A percentile compares a stretch with the other conserved stretches of the same genome.
These are phyloP conservation scores for Grifola frondosa DNA, from an alignment of 1,284 basidiomycete genomes.

Conservation along the genomic window DNA sequence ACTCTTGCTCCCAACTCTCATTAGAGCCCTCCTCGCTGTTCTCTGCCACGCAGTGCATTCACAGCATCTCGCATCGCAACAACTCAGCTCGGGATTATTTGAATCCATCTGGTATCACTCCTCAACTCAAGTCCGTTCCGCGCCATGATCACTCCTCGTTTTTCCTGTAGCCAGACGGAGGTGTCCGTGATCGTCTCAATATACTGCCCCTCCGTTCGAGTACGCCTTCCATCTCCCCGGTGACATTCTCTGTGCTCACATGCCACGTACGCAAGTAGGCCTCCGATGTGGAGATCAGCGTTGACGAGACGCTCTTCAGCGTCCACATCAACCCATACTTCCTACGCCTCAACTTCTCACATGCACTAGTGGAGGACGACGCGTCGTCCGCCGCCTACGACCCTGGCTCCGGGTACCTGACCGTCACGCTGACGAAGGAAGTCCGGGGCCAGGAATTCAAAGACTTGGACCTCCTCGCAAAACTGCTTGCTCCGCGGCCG, in stretches of 20 bases:
- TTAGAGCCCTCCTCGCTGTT: too few relatives aligned
- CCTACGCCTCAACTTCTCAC: conserved; percentile 71
- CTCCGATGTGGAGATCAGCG: conserved; percentile 73
- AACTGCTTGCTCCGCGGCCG: conserved; percentile 66
- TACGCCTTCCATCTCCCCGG: conserved; percentile 38
- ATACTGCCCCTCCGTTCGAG: conserved; percentile 77
- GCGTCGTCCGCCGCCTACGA: conserved; percentile 70
- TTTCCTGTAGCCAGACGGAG: conserved; percentile 71
- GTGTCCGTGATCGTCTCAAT: conserved; percentile 57
- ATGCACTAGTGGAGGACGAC: conserved; percentile 66
- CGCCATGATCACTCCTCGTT: conserved; percentile 77
- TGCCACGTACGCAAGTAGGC: conserved; percentile 49
- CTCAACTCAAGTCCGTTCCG: conserved; percentile 8
- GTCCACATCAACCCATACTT: conserved; percentile 81
- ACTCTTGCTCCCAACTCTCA: too few relatives aligned
- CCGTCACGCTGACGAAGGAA: conserved; percentile 68
- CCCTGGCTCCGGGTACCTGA: conserved; percentile 68
- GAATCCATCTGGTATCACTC: conserved; percentile 12
- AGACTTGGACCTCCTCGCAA: conserved; percentile 75
- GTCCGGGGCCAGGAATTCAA: conserved; percentile 62
- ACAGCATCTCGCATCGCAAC: background rate
- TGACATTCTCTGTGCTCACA: conserved; percentile 24
- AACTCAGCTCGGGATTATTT: background rate
- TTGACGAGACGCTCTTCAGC: conserved; percentile 69
- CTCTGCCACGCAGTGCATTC: too few relatives aligned